phyloP scores from a whole-genome alignment of 2,329 filamentous ascomycete genomes.

The Thielaviopsis ethacetica region DNA sequence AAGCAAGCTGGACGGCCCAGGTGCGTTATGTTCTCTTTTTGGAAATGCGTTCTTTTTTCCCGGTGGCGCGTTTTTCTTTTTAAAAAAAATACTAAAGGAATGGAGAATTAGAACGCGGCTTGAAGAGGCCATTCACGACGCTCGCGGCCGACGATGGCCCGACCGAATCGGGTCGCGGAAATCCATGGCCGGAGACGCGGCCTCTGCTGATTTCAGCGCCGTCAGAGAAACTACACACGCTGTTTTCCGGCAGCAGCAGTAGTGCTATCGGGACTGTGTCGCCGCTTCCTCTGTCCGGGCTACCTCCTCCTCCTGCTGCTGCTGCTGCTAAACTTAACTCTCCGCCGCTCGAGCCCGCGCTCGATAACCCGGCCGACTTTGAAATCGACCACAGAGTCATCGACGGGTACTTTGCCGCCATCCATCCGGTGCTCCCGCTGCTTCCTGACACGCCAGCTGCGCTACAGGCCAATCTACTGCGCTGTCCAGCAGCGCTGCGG shows the following conservation, averaged over 20 bases:
- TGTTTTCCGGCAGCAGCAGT: neutral
- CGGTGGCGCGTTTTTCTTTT: no score
- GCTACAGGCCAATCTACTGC: constrained; percentile 38
- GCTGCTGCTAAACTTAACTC: neutral
- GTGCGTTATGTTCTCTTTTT: constrained; percentile 1
- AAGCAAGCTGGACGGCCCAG: constrained; percentile 49
- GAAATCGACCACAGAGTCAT: neutral
- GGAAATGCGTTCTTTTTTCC: neutral
- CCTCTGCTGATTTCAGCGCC: neutral
- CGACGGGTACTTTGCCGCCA: constrained; percentile 41
- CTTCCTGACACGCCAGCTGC: constrained; percentile 39
- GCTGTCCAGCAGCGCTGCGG: constrained; percentile 39
- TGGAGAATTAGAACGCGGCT: neutral
- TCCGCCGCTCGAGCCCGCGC: neutral
- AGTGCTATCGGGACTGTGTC: neutral
- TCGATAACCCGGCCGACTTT: neutral
- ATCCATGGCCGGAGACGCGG: neutral
- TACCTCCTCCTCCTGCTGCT: no score
- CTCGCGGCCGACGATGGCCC: constrained; percentile 23
- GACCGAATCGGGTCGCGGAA: neutral
- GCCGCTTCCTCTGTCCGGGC: no score
- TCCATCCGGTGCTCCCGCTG: constrained; percentile 53
- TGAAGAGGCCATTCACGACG: constrained; percentile 32
- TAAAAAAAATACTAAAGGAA: neutral
- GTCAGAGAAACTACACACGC: neutral